Conservation (phyloP, 371 early-diverging fungal genomes). For the Mucor plumbeus region DNA sequence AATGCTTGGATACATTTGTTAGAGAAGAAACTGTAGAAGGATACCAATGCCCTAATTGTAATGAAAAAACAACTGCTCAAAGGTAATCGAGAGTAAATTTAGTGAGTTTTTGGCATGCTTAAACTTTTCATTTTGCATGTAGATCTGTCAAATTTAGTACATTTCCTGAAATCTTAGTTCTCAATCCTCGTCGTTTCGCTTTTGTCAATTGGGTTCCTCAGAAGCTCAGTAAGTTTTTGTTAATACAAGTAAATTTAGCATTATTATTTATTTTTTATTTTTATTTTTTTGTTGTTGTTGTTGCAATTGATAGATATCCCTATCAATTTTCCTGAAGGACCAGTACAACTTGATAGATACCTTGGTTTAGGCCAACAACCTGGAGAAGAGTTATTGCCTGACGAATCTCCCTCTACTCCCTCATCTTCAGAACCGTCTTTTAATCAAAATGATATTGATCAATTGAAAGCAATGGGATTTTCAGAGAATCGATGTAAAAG, state of each 20-base stretch:
- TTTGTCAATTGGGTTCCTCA: constrained; percentile 89
- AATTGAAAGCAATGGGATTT: constrained; percentile 91
- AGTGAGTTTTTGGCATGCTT: not conserved
- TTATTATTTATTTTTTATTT: no score
- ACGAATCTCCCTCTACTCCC: constrained; percentile 48
- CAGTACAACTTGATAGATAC: constrained; percentile 62
- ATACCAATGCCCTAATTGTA: constrained; percentile 84
- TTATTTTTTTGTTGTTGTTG: no score
- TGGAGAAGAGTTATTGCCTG: constrained; percentile 78
- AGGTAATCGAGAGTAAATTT: constrained; percentile 57
- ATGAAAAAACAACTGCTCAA: constrained; percentile 65
- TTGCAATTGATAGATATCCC: constrained; percentile 48
- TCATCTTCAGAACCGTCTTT: constrained; percentile 49
- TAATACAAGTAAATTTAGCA: no score
- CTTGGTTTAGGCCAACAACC: constrained; percentile 69
- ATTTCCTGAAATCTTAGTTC: constrained; percentile 85
- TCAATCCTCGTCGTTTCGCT: constrained; percentile 85
- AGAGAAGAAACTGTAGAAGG: constrained; percentile 66
- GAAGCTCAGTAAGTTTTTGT: constrained; percentile 63
- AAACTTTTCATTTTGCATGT: not conserved
- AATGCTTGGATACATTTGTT: constrained; percentile 75
- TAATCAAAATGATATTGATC: constrained; percentile 70
- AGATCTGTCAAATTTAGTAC: constrained; percentile 78
- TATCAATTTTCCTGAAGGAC: constrained; percentile 57
- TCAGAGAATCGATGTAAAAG: constrained; percentile 81